Evolutionary conservation across 2,329 filamentous ascomycete species (phyloP).

Genomic region (Blastomyces parvus): DNA sequence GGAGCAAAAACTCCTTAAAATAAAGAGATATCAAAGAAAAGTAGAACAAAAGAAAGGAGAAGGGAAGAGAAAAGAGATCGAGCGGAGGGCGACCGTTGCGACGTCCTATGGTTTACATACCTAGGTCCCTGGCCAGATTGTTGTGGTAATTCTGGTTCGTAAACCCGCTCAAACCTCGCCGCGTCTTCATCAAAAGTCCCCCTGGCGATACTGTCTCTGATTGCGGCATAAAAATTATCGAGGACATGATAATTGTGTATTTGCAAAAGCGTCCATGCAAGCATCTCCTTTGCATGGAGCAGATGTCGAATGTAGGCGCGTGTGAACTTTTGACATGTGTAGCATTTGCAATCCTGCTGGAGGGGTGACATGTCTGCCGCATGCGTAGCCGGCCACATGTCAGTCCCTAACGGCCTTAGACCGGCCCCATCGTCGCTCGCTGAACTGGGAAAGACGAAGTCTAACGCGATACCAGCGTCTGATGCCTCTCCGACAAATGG

Average conservation of each 20-base stretch:
- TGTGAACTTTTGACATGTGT: constrained; percentile 75
- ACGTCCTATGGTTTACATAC: constrained; percentile 24
- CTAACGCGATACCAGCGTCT: constrained; percentile 75
- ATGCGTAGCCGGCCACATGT: constrained; percentile 63
- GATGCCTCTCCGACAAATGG: constrained; percentile 66
- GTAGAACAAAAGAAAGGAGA: neutral
- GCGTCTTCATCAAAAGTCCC: constrained; percentile 48
- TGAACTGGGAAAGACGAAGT: constrained; percentile 60
- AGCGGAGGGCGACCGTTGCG: neutral
- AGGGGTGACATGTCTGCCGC: constrained; percentile 56
- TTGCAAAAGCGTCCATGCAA: constrained; percentile 86
- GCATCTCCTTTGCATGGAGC: constrained; percentile 86
- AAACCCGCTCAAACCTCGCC: constrained; percentile 53
- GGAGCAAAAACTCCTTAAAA: neutral
- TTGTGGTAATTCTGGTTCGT: constrained; percentile 61
- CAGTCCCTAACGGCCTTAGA: constrained; percentile 53
- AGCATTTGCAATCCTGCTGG: constrained; percentile 59
- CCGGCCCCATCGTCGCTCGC: constrained; percentile 14
- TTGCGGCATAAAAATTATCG: constrained; percentile 59
- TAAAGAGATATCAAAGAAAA: neutral
- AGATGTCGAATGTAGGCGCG: constrained; percentile 81
- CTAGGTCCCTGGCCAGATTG: constrained; percentile 70
- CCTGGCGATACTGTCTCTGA: constrained; percentile 55
- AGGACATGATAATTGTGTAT: constrained; percentile 78
- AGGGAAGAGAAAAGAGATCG: neutral